These are phyloP conservation scores for Pontederia paniculata DNA, from an alignment of 176 grass and related monocot genomes.

Conservation along the genomic window DNA sequence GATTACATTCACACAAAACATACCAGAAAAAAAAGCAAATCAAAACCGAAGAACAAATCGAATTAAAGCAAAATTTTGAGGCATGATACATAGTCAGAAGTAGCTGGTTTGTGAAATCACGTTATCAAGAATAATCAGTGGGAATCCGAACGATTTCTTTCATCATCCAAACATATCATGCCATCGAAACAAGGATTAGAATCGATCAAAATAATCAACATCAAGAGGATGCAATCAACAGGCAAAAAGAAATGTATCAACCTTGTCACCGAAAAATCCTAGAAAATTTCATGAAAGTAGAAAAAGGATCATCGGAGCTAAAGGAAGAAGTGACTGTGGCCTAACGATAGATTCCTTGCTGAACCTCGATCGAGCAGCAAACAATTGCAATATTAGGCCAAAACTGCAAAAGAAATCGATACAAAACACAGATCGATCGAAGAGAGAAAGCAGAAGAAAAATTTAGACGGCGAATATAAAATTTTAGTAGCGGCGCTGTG, in stretches of 20 bases:
- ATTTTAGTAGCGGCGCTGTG: too few relatives aligned
- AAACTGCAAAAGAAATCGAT: not conserved
- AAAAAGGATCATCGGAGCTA: slow-evolving; percentile 13
- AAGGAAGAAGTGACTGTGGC: slow-evolving; percentile 11
- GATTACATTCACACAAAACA: not conserved
- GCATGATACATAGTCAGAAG: slow-evolving; percentile 10
- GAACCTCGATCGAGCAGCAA: slow-evolving; percentile 1
- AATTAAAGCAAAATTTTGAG: not conserved
- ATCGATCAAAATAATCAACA: not conserved
- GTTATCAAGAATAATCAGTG: slow-evolving; percentile 4
- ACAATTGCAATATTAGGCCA: slow-evolving; percentile 15
- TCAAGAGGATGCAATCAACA: not conserved
- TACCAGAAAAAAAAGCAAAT: too few relatives aligned
- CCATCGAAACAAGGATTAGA: not conserved
- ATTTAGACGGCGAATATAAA: too few relatives aligned
- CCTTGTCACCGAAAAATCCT: slow-evolving; percentile 21
- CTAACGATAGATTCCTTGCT: slow-evolving; percentile 17
- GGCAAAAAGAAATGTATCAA: not conserved
- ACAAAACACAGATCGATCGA: not conserved
- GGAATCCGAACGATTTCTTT: slow-evolving; percentile 22
- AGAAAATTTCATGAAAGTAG: not conserved
- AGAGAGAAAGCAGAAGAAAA: not conserved
- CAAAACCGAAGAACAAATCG: not conserved
- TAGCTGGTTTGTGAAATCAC: slow-evolving; percentile 20
- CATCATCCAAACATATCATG: slow-evolving; percentile 8